Base-by-base conservation (phyloP, 768 basidiomycete genomes). In the Cyclocybe aegerita region DNA sequence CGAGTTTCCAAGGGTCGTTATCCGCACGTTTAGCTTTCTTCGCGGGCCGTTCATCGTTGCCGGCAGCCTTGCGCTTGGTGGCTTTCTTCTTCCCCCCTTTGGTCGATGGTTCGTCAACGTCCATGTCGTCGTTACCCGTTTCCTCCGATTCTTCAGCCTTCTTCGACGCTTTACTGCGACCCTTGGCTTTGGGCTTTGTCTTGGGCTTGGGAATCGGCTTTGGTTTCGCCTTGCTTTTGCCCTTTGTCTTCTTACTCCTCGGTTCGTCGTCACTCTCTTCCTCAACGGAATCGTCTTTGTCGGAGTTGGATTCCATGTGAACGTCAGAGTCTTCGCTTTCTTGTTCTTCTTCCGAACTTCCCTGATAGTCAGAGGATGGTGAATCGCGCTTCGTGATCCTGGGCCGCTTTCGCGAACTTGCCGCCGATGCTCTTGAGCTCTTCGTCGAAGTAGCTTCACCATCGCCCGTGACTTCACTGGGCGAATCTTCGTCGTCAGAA, bases 1-100 rank as follows among this genome's bases (percentile, higher is more conserved):
- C 76, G 1, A 95, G 80, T 49, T 85, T 85, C 90, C 93, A 91
- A 6, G 88, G 85, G 61, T 93, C 88, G 39, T 70, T 82, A 52
- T 85, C 82, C 36, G 77, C 74, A 30, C 80, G 81, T 69, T 82
- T 85, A 61, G 78, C 75, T 61, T 81, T 84, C 62, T 86, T 85
- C 15, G 72, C 64, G 1, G 77, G 70, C 9, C 69, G 72, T 44
- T 69, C 67, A 32, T 66, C 66, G 36, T 72, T 70, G 33, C 69
- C 65, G 41, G 43, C 69, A 16, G 63, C 68, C 57, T 75, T 76
- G 46, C 65, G 70, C 55, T 73, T 73, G 31, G 69, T 70, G 9
- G 67, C 60, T 5, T 73, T 66, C 46, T 70, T 72, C 64, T 74
- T 60, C 14, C 45, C 42, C 49, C 46, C 48, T 44, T 67, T 69